phyloP scores from a whole-genome alignment of 2,329 filamentous ascomycete species.

The Didymella arachidicola region DNA sequence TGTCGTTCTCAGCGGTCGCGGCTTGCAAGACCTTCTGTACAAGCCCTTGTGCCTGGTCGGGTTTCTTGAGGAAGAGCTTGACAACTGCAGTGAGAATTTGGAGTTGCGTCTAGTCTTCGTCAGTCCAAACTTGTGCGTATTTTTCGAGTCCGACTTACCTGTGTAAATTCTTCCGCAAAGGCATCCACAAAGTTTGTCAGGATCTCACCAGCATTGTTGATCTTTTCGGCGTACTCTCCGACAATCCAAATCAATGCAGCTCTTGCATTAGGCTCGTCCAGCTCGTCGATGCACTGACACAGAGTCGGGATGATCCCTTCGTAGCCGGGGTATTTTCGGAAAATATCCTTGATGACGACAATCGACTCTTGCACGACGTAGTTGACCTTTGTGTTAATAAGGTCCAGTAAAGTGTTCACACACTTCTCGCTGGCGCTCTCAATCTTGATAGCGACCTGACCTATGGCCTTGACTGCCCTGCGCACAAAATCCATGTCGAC shows the following conservation, averaged over 20 bases:
- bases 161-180: slow-evolving; percentile 96
- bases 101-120: slow-evolving; percentile 77
- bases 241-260: slow-evolving; percentile 98
- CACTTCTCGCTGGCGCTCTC: slow-evolving; percentile 94
- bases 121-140: slow-evolving; percentile 31
- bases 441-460: slow-evolving; percentile 98
- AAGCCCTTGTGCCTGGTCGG: slow-evolving; percentile 85
- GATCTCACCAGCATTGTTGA: slow-evolving; percentile 97
- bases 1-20: slow-evolving; percentile 94
- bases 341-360: slow-evolving; percentile 99
- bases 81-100: slow-evolving; percentile 97
- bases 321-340: slow-evolving; percentile 96
- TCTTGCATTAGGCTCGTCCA: slow-evolving; percentile 91
- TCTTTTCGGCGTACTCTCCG: slow-evolving; percentile 98
- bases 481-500: slow-evolving; percentile 99
- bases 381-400: slow-evolving; percentile 97
- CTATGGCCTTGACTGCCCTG: slow-evolving; percentile 92
- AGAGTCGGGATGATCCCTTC: slow-evolving; percentile 97
- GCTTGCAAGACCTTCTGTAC: slow-evolving; percentile 94
- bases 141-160: slow-evolving; percentile 62
- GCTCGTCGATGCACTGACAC: slow-evolving; percentile 94
- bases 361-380: slow-evolving; percentile 98
- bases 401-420: slow-evolving; percentile 88
- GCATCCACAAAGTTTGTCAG: slow-evolving; percentile 88
- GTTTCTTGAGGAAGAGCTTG: slow-evolving; percentile 97